Conservation (phyloP, 129 eudicot species). For the Glebionis coronaria region DNA sequence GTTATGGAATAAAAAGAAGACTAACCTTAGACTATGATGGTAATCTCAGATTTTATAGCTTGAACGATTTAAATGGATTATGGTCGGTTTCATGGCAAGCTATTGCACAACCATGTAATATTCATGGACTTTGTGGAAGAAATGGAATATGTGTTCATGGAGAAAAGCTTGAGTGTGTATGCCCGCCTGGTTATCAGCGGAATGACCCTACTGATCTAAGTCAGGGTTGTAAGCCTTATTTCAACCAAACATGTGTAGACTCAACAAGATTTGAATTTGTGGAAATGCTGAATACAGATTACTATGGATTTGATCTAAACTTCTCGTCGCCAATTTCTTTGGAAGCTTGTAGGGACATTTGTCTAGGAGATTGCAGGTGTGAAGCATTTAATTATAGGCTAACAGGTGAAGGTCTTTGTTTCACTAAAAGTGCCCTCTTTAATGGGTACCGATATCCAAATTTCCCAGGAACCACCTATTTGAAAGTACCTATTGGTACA, state of each 20-base stretch:
- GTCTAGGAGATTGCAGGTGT: neutral
- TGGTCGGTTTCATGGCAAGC: slow-evolving; percentile 1
- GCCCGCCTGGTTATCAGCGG: neutral
- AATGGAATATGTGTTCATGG: neutral
- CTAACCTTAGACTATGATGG: neutral
- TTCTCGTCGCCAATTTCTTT: neutral
- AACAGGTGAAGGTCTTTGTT: slow-evolving; percentile 1
- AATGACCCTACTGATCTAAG: slow-evolving; percentile 1
- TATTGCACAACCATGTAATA: neutral
- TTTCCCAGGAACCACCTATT: neutral
- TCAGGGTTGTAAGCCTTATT: neutral
- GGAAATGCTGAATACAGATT: neutral
- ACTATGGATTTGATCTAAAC: neutral
- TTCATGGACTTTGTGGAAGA: neutral
- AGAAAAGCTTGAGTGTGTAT: neutral
- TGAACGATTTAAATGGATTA: neutral
- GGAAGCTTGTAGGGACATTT: neutral
- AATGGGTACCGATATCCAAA: neutral
- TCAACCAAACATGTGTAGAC: neutral
- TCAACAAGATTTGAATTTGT: neutral
- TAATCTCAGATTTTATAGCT: neutral
- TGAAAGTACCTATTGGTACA: neutral
- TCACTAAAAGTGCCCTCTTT: neutral
- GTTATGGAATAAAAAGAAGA: neutral
- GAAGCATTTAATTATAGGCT: neutral